phyloP scores from a whole-genome alignment of 1,284 basidiomycete species.

The Marasmius sp. region DNA sequence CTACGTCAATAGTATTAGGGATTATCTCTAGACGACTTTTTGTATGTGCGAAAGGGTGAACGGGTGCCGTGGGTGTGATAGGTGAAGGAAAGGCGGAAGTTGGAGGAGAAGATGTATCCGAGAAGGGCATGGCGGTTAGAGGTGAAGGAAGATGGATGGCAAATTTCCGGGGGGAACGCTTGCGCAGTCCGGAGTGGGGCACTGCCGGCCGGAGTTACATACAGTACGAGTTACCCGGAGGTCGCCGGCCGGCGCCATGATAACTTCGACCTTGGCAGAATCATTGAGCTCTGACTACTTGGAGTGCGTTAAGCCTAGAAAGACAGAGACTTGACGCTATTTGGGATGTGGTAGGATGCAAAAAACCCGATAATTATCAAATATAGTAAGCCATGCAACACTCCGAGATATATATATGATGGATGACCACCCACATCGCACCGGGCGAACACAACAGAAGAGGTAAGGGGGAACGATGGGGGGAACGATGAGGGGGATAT shows the following conservation, averaged over 20 bases:
- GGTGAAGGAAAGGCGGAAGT: conserved; percentile 11
- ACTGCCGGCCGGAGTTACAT: too few species aligned
- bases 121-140: conserved; percentile 9
- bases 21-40: conserved; percentile 14
- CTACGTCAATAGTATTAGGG: conserved; percentile 36
- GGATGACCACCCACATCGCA: neutral
- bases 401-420: neutral
- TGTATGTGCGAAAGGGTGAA: conserved; percentile 13
- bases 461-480: neutral
- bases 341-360: too few species aligned
- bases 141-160: neutral
- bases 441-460: neutral
- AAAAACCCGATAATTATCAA: too few species aligned
- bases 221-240: too few species aligned
- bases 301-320: too few species aligned
- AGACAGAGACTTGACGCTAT: too few species aligned
- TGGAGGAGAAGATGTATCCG: neutral
- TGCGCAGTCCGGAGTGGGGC: too few species aligned
- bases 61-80: conserved; percentile 7
- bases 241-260: too few species aligned
- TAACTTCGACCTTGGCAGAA: too few species aligned
- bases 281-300: too few species aligned
- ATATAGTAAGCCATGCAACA: too few species aligned
- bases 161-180: neutral
- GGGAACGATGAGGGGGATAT: neutral